Evolutionary conservation across 164 flowering plant species (phyloP).

Genomic region (Vitis cinerea): DNA sequence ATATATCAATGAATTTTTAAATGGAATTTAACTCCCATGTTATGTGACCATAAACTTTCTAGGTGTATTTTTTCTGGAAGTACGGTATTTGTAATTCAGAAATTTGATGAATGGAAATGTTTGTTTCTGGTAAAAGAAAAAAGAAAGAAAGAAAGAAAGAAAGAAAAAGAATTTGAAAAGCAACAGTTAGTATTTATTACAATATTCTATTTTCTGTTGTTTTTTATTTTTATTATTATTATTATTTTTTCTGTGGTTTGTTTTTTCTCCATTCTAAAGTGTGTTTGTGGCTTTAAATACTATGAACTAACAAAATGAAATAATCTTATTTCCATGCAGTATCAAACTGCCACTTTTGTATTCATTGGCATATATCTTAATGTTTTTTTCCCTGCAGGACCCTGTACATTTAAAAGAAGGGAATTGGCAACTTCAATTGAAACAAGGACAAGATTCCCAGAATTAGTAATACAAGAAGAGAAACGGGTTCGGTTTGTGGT

Average conservation of each 20-base stretch:
- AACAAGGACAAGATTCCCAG: conserved; percentile 94
- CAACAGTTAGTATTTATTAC: too few species aligned
- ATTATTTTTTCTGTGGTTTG: neutral
- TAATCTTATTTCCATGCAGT: neutral
- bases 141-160: too few species aligned
- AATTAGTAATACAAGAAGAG: conserved; percentile 93
- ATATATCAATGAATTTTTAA: too few species aligned
- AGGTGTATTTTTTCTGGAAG: too few species aligned
- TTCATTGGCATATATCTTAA: neutral
- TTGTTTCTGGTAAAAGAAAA: too few species aligned
- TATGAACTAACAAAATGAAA: neutral
- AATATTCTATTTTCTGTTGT: too few species aligned
- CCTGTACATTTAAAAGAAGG: conserved; percentile 72
- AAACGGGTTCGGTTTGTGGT: conserved; percentile 99
- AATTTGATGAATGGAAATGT: too few species aligned
- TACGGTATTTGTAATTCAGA: too few species aligned
- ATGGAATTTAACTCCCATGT: too few species aligned
- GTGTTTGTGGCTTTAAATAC: neutral
- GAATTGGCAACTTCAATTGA: conserved; percentile 96
- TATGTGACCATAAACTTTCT: too few species aligned
- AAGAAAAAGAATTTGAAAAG: too few species aligned
- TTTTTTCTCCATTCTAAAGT: too few species aligned
- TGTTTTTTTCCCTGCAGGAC: conserved; percentile 41
- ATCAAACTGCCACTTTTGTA: neutral
- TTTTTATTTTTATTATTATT: neutral